phyloP scores from a whole-genome alignment of 495 filamentous ascomycete genomes.

The Aspergillus mulundensis region DNA sequence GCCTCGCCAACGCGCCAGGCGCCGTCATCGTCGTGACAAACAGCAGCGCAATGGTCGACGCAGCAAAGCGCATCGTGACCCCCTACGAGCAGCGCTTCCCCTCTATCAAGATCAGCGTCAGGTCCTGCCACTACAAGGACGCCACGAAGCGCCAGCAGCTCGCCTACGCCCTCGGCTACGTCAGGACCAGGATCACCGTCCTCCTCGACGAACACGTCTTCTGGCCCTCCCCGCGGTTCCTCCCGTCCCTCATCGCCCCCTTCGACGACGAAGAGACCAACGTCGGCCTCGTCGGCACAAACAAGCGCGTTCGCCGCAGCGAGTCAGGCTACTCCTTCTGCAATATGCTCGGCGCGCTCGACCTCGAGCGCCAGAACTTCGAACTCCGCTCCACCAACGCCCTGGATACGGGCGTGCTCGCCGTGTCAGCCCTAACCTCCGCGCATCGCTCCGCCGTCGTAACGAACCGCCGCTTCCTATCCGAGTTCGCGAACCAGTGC shows the following conservation, averaged over 20 bases:
- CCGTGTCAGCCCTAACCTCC: slow-evolving; percentile 51
- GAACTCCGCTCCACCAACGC: slow-evolving; percentile 50
- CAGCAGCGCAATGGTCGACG: slow-evolving; percentile 11
- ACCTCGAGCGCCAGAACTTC: slow-evolving; percentile 56
- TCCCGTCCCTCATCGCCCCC: slow-evolving; percentile 42
- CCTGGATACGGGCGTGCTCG: slow-evolving; percentile 53
- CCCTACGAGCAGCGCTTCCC: slow-evolving; percentile 10
- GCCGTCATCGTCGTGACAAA: slow-evolving; percentile 37
- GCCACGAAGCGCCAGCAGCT: slow-evolving; percentile 50
- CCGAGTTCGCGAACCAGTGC: slow-evolving; percentile 54
- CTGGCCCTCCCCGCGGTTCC: slow-evolving; percentile 44
- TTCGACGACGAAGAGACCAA: slow-evolving; percentile 41
- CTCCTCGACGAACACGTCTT: slow-evolving; percentile 25
- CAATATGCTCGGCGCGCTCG: slow-evolving; percentile 50
- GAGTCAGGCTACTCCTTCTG: slow-evolving; percentile 30
- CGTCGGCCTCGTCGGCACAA: slow-evolving; percentile 51
- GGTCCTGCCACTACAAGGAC: slow-evolving; percentile 22
- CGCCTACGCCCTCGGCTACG: slow-evolving; percentile 35
- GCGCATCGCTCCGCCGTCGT: slow-evolving; percentile 47
- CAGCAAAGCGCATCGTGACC: slow-evolving; percentile 8
- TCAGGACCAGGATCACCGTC: slow-evolving; percentile 1
- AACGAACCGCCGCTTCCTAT: slow-evolving; percentile 38
- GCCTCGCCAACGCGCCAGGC: slow-evolving; percentile 26
- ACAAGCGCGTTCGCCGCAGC: slow-evolving; percentile 41
- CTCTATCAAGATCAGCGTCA: slow-evolving; percentile 20